phyloP scores from a whole-genome alignment of 2,329 filamentous ascomycete genomes.

The Epichloe sylvatica region DNA sequence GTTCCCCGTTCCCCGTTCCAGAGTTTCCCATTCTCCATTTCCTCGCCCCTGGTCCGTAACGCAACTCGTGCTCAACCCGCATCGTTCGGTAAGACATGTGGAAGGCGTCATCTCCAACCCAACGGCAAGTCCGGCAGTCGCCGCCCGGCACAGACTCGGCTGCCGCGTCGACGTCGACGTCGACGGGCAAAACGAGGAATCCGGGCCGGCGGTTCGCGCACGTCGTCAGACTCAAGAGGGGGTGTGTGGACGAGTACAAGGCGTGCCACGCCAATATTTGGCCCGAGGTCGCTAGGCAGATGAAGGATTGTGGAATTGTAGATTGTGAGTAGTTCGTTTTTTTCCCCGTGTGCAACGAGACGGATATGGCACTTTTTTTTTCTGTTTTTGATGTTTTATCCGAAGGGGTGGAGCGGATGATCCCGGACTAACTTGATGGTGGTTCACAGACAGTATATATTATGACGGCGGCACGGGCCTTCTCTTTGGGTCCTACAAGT shows the following conservation, averaged over 20 bases:
- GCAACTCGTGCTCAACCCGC: too few relatives aligned
- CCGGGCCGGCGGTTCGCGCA: conserved; percentile 50
- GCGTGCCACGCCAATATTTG: conserved; percentile 59
- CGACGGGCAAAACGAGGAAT: conserved; percentile 18
- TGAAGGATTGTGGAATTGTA: conserved; percentile 58
- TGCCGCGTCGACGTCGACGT: conserved; percentile 1
- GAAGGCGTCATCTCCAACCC: conserved; percentile 11
- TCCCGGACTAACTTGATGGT: neutral
- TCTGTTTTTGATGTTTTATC: neutral
- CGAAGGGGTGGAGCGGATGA: neutral
- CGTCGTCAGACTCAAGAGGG: conserved; percentile 57
- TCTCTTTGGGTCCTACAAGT: conserved; percentile 66
- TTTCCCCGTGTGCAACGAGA: neutral
- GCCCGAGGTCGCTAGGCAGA: conserved; percentile 65
- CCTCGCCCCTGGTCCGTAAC: too few relatives aligned
- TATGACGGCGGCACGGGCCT: conserved; percentile 48
- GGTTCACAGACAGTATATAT: conserved; percentile 52
- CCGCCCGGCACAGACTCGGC: neutral
- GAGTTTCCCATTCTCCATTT: too few relatives aligned
- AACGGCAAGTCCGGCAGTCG: conserved; percentile 3
- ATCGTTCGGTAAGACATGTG: conserved; percentile 9
- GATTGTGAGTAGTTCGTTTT: conserved; percentile 41
- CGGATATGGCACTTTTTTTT: neutral
- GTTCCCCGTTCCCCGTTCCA: too few relatives aligned
- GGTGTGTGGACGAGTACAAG: conserved; percentile 55